Conservation (phyloP, 768 basidiomycete genomes). For the Saitozyma sp. region DNA sequence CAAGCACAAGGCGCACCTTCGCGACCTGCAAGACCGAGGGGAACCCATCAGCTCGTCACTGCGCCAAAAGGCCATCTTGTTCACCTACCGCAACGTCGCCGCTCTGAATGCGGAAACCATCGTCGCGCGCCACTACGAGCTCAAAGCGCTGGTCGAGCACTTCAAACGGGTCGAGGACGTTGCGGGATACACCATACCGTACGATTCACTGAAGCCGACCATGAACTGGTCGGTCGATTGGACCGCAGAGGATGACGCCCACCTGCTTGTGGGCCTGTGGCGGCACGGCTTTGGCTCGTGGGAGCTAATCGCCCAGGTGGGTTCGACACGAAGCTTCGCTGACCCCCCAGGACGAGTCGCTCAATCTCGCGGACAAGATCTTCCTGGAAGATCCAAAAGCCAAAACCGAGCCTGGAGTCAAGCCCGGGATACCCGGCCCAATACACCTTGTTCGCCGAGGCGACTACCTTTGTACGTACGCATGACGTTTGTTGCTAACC, state of each 20-base stretch:
- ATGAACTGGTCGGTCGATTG: conserved; percentile 96
- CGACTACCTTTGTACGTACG: conserved; percentile 68
- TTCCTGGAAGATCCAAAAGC: conserved; percentile 92
- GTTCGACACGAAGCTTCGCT: conserved; percentile 11
- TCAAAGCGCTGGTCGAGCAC: conserved; percentile 80
- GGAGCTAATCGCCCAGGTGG: conserved; percentile 77
- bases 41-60: conserved; percentile 88
- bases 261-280: conserved; percentile 91
- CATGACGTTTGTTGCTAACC: conserved; percentile 1
- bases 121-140: conserved; percentile 80
- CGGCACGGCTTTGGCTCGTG: conserved; percentile 93
- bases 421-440: conserved; percentile 79
- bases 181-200: conserved; percentile 81
- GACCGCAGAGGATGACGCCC: conserved; percentile 87
- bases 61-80: conserved; percentile 95
- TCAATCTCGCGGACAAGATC: conserved; percentile 86
- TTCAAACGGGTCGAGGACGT: conserved; percentile 71
- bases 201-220: conserved; percentile 89
- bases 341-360: conserved; percentile 64
- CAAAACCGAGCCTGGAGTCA: conserved; percentile 60
- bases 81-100: conserved; percentile 81
- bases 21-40: conserved; percentile 70
- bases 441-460: conserved; percentile 97
- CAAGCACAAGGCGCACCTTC: conserved; percentile 78
- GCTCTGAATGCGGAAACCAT: conserved; percentile 99